These are phyloP conservation scores for Chlorella sp. DNA, from an alignment of 139 green algal species.

Conservation along the genomic window DNA sequence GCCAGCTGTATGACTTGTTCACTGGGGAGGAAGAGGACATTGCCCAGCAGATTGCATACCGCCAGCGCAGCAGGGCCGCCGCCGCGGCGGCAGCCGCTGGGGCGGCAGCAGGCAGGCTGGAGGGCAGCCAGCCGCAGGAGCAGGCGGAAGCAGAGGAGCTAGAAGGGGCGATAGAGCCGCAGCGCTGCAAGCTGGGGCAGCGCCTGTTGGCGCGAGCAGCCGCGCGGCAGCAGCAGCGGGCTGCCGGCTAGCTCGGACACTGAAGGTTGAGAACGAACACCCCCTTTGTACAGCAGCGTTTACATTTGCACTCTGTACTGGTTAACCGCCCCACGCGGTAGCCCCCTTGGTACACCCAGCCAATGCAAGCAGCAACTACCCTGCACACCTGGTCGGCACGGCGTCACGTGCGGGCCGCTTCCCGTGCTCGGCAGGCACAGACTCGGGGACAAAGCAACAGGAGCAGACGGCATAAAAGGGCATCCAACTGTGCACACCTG, in stretches of 20 bases:
- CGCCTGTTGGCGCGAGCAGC: background rate
- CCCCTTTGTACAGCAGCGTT: too few species aligned
- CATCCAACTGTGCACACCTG: background rate
- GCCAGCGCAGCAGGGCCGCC: background rate
- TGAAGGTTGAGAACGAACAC: too few species aligned
- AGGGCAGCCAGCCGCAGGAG: background rate
- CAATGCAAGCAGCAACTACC: too few species aligned
- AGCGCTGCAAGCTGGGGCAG: conserved; percentile 19
- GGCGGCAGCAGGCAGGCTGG: background rate
- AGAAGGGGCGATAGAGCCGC: background rate
- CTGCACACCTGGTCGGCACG: too few species aligned
- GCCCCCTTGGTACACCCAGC: too few species aligned
- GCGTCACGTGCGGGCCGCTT: too few species aligned
- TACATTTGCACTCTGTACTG: too few species aligned
- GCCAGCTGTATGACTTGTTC: conserved; percentile 43
- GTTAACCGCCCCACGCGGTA: too few species aligned
- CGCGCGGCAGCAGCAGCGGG: background rate
- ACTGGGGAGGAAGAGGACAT: background rate
- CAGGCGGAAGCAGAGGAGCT: background rate
- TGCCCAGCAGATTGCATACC: background rate
- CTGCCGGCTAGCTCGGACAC: too few species aligned
- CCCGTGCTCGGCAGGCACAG: too few species aligned
- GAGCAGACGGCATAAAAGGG: too few species aligned
- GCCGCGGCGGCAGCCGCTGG: background rate
- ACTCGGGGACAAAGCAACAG: background rate